phyloP scores from a whole-genome alignment of 1,284 basidiomycete species.

The Austroboletus niveus region DNA sequence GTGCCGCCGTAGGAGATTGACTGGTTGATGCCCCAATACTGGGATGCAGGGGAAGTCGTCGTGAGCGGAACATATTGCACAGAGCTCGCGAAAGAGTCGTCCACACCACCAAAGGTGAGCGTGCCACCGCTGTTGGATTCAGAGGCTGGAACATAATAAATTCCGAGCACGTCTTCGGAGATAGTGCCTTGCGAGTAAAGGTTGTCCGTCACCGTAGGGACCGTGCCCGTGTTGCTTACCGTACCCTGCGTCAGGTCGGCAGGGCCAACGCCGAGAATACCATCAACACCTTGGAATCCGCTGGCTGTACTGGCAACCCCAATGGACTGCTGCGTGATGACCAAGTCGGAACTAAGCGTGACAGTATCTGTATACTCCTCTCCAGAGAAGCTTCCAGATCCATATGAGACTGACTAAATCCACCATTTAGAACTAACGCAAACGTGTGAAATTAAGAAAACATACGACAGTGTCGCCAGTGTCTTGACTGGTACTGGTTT shows the following conservation, averaged over 20 bases:
- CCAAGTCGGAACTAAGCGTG: constrained; percentile 40
- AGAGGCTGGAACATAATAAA: constrained; percentile 47
- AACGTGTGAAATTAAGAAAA: background rate
- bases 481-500: constrained; percentile 46
- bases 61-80: constrained; percentile 54
- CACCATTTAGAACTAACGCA: background rate
- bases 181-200: constrained; percentile 44
- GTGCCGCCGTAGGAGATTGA: constrained; percentile 43
- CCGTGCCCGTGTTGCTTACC: constrained; percentile 16
- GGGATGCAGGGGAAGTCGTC: constrained; percentile 41
- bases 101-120: constrained; percentile 49
- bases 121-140: constrained; percentile 38
- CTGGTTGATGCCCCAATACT: constrained; percentile 58
- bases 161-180: constrained; percentile 42
- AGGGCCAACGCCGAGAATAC: constrained; percentile 60
- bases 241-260: constrained; percentile 46
- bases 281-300: constrained; percentile 48
- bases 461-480: constrained; percentile 42
- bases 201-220: constrained; percentile 48
- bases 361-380: constrained; percentile 52
- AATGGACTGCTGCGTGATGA: constrained; percentile 50
- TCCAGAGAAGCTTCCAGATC: constrained; percentile 51
- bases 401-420: constrained; percentile 44
- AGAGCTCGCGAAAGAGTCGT: constrained; percentile 40
- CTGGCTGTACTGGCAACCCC: constrained; percentile 46